These are phyloP conservation scores for Oenanthe sinensis DNA, from an alignment of 129 eudicot species.

Conservation along the genomic window DNA sequence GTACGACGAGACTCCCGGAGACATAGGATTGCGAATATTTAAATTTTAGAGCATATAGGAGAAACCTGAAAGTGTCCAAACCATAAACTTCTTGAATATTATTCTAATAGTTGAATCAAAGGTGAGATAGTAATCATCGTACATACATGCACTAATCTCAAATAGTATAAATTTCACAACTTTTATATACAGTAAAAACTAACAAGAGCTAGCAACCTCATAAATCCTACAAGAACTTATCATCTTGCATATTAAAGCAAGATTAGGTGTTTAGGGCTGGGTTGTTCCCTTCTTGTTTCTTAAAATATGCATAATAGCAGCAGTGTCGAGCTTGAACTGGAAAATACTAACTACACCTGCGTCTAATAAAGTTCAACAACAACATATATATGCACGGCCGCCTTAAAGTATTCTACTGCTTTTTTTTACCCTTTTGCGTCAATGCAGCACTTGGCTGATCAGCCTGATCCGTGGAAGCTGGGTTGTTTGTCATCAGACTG, in stretches of 20 bases:
- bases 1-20: no score
- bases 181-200: background rate
- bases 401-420: background rate
- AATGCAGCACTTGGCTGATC: background rate
- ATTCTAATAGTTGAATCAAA: background rate
- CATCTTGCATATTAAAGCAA: background rate
- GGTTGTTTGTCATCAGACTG: slow-evolving; percentile 29
- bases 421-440: slow-evolving; percentile 6
- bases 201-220: slow-evolving; percentile 8
- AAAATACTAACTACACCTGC: background rate
- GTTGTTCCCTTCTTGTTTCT: slow-evolving; percentile 6
- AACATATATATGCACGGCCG: background rate
- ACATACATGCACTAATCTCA: slow-evolving; percentile 4
- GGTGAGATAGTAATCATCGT: background rate
- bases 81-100: background rate
- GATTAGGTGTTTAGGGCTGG: slow-evolving; percentile 1
- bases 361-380: background rate
- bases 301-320: slow-evolving; percentile 3
- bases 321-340: slow-evolving; percentile 10
- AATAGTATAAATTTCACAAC: background rate
- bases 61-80: background rate
- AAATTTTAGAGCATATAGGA: background rate
- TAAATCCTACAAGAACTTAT: background rate
- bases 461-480: slow-evolving; percentile 13
- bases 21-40: no score